Base-by-base conservation (phyloP, 1,284 basidiomycete species). In the Pulveroboletus sp. region DNA sequence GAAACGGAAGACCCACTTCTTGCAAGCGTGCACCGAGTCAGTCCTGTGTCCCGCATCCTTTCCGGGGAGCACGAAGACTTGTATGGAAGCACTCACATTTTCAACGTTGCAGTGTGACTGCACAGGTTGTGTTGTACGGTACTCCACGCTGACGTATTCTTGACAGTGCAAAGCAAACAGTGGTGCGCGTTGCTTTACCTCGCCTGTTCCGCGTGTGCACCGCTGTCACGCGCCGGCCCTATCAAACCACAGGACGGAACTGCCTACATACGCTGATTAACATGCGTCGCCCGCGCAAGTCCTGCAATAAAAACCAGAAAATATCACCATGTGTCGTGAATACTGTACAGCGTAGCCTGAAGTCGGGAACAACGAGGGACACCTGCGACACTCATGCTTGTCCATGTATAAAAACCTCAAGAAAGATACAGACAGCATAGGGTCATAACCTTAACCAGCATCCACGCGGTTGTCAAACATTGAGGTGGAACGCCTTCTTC, bases 331-430 rank as follows among this genome's bases (percentile, higher is more conserved):
- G 53, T 54, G 52, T 50, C 47, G 43, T 72, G 60, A 56, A 45
- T 72, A 72, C 57, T 73, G 47, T 70, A 73, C 67, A 73, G 49
- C 59, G 61, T 50, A 39, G 35, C 50, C 43, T 48, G 38, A 58
- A 52, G 42, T 56, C 33, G 39, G 39, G 43, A 58, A 52, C 43
- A 55, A 56, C 33, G 52, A 40, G 33, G 38, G 33, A 51, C 49
- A 44, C 50, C 46, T 40, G 38, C 48, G 44, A 59, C 52, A 57
- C 28, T 50, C 56, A 33, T 51, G 42, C 54, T 44, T 55, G 60
- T 65, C 55, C 67, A 43, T 63, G 54, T 35, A 54, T 54, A 49
- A 56, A 67, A 54, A 58, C 44, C 43, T 49, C 43, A 20, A 62
- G 54, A 63, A 60, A 54, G 31, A 44, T 48, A 65, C 15, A 33